phyloP scores from a whole-genome alignment of 208 protist genomes.

The Trypanosoma lewisi region DNA sequence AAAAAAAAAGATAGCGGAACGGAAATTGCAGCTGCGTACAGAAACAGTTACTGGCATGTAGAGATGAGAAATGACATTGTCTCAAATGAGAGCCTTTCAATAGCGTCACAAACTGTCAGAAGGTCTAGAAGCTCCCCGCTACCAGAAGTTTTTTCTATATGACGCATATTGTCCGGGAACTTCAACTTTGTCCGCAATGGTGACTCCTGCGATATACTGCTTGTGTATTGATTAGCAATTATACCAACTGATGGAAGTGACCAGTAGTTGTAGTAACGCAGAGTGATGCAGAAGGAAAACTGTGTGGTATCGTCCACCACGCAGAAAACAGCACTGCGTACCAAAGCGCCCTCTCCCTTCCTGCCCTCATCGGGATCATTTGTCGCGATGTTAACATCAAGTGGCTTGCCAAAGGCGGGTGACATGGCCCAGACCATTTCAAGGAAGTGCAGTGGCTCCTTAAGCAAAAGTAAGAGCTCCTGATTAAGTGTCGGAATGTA shows the following conservation, averaged over 20 bases:
- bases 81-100: slow-evolving; percentile 17
- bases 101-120: slow-evolving; percentile 23
- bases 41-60: slow-evolving; percentile 7
- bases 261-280: slow-evolving; percentile 44
- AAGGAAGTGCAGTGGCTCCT: slow-evolving; percentile 50
- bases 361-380: neutral
- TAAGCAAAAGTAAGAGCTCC: slow-evolving; percentile 26
- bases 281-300: slow-evolving; percentile 36
- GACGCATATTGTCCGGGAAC: slow-evolving; percentile 21
- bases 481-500: slow-evolving; percentile 46
- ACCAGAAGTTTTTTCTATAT: neutral
- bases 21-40: neutral
- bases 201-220: slow-evolving; percentile 2
- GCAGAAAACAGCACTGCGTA: slow-evolving; percentile 37
- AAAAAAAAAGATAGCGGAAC: neutral
- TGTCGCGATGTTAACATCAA: slow-evolving; percentile 30
- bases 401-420: slow-evolving; percentile 34
- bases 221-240: slow-evolving; percentile 37
- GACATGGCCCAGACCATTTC: slow-evolving; percentile 31
- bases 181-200: slow-evolving; percentile 31
- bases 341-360: neutral
- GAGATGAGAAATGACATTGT: slow-evolving; percentile 33
- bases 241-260: slow-evolving; percentile 42
- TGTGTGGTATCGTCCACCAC: slow-evolving; percentile 35
- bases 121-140: slow-evolving; percentile 25